Conservation (phyloP, 345 rosid species). For the Eucalyptus urophylla region DNA sequence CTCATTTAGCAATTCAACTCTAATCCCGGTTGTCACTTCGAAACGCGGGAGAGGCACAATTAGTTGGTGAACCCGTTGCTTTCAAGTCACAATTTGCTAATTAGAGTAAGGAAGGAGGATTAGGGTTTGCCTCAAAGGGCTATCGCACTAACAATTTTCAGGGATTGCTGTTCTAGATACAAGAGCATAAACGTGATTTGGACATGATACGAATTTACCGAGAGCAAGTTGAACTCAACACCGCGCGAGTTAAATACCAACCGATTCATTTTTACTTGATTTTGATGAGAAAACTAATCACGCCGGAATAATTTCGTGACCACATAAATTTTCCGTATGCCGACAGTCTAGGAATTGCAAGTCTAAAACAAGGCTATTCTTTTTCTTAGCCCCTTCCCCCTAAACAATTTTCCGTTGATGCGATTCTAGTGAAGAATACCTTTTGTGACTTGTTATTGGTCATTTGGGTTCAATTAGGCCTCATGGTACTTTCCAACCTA, state of each 20-base stretch:
- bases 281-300: neutral
- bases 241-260: neutral
- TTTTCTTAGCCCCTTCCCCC: neutral
- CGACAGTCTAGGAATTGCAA: neutral
- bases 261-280: neutral
- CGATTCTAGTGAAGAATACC: neutral
- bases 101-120: neutral
- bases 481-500: neutral
- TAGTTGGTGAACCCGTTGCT: neutral
- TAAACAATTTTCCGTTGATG: neutral
- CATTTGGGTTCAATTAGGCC: neutral
- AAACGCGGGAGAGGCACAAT: neutral
- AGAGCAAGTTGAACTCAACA: neutral
- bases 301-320: neutral
- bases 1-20: neutral
- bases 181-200: neutral
- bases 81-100: neutral
- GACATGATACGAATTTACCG: neutral
- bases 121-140: neutral
- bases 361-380: neutral
- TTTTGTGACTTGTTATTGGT: neutral
- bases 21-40: neutral
- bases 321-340: neutral
- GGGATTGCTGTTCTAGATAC: neutral
- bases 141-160: neutral